Evolutionary conservation across 2,329 filamentous ascomycete genomes (phyloP), one percentile per base, ranked within the genome.

Genomic region (Fusarium lateritium): DNA sequence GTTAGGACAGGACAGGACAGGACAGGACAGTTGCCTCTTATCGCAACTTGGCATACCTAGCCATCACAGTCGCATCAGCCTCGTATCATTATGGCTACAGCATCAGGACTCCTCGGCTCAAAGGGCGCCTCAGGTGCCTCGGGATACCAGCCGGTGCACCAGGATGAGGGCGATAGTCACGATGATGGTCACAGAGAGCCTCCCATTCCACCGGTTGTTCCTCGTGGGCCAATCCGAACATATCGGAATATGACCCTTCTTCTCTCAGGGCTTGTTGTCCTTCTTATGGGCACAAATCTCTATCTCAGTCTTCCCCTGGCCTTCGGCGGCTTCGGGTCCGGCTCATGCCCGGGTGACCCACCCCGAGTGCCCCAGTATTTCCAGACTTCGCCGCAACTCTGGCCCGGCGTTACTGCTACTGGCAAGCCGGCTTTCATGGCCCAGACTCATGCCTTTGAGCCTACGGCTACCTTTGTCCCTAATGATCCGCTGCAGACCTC

Each of bases 401-500:
- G 84, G 83, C 79, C 84, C 77, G 91, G 91, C 2, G 90, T 90
- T 38, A 93, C 89, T 6, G 84, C 89, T n/a, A 94, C 91, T 2
- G 92, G 92, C 15, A 81, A 80, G 57, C 83, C 91, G 26, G 88
- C 92, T 2, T 93, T 93, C 76, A 81, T 94, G 59, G 92, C 91
- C 2, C 87, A 93, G 79, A 92, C 88, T 8, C 89, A 91, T 68
- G 85, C 86, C 2, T 89, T 92, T 39, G 85, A 90, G 21, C 91
- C 92, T 67, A 84, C 88, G 10, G 86, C 80, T 3, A 85, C 88
- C 7, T 93, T 89, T 75, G 87, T 90, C 33, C 89, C 91, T 15
- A 92, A 92, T 73, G 82, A 85, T 49, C 92, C 92, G 49, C 81
- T 94, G 58, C 90, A 93, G 80, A 94, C 91, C 3, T 86, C 88